Evolutionary conservation across 768 basidiomycete genomes (phyloP).

Genomic region (Leccinum fibrillosum): DNA sequence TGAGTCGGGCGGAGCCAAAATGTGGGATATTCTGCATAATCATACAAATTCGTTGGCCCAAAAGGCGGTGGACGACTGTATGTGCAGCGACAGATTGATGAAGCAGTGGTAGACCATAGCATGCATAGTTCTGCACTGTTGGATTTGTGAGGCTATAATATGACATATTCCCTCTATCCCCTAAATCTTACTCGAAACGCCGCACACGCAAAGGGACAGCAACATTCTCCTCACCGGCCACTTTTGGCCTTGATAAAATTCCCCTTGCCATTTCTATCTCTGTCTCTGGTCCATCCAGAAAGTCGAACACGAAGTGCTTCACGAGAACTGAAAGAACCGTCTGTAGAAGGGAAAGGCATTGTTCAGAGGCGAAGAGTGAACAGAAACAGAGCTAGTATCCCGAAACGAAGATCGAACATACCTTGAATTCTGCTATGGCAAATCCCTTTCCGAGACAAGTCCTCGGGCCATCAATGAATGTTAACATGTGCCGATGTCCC

Average conservation of each 20-base stretch:
- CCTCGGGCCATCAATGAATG: conserved; percentile 51
- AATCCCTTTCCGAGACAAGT: conserved; percentile 29
- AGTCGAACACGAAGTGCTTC: conserved; percentile 24
- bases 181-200: conserved; percentile 5
- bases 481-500: conserved; percentile 49
- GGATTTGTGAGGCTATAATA: no score
- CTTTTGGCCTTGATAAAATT: conserved; percentile 18
- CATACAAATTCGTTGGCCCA: no score
- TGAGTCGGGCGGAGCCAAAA: no score
- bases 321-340: conserved; percentile 44
- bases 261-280: conserved; percentile 11
- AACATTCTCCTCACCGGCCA: conserved; percentile 24
- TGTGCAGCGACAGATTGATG: no score
- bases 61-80: no score
- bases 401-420: conserved; percentile 1
- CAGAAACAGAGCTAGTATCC: not conserved
- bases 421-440: conserved; percentile 26
- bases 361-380: not conserved
- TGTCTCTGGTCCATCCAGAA: conserved; percentile 18
- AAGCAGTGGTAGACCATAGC: no score
- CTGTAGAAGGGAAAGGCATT: conserved; percentile 19
- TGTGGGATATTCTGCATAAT: no score
- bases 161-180: not conserved
- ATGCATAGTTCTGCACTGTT: no score
- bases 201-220: conserved; percentile 4